A percentile compares a stretch with the other conserved stretches of the same genome.
These are phyloP conservation scores for Pseudisothecium myosuroides DNA, from an alignment of 225 moss, liverwort and hornwort genomes.

Conservation along the genomic window DNA sequence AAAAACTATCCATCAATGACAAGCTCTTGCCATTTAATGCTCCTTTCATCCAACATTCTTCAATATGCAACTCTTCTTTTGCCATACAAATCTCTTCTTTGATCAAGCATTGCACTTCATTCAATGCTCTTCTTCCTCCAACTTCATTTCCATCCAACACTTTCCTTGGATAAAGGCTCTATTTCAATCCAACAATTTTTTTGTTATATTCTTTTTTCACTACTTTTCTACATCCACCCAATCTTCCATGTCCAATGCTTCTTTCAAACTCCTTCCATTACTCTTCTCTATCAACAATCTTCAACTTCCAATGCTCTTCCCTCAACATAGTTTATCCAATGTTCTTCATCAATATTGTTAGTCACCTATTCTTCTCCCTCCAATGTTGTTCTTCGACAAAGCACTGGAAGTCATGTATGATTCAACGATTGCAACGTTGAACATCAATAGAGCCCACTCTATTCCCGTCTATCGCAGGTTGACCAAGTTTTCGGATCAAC, in stretches of 20 bases:
- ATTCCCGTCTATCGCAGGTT: not conserved
- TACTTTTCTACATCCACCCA: not conserved
- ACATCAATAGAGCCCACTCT: no score
- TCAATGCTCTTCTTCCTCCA: not conserved
- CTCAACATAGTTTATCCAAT: not conserved
- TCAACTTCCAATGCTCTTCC: not conserved
- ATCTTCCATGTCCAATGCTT: not conserved
- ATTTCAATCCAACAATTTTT: not conserved
- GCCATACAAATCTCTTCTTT: no score
- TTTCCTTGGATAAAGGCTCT: not conserved
- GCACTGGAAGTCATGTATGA: no score
- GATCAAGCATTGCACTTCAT: not conserved
- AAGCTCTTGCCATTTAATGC: not conserved
- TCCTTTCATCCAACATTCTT: not conserved
- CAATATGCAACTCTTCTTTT: not conserved
- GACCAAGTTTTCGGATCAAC: slow-evolving; percentile 1
- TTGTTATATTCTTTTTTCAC: not conserved
- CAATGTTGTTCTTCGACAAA: not conserved
- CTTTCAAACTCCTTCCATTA: not conserved
- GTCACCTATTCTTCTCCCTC: not conserved
- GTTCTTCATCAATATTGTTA: not conserved
- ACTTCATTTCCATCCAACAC: no score
- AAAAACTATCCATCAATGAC: not conserved
- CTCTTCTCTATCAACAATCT: not conserved
- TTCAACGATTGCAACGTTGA: not conserved